A percentile compares a stretch with the other conserved stretches of the same genome.
These are phyloP conservation scores for Gossypium sturtianum DNA, from an alignment of 345 rosid genomes.

Conservation along the genomic window DNA sequence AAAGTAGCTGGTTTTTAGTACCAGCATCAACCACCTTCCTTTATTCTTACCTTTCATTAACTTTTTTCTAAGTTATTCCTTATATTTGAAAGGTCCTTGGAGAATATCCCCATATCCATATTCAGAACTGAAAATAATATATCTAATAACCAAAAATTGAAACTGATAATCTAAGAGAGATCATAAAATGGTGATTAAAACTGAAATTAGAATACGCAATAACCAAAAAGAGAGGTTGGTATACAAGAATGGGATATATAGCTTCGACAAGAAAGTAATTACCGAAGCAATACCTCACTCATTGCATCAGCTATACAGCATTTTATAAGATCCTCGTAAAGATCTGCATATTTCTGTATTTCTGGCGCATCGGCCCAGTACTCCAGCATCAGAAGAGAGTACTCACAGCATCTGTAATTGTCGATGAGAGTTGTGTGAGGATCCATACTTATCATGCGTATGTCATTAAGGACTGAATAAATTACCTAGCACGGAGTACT, in stretches of 20 bases:
- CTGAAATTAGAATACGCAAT: neutral
- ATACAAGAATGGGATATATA: neutral
- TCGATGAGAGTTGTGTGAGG: slow-evolving; percentile 4
- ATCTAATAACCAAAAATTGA: neutral
- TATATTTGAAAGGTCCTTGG: too few relatives aligned
- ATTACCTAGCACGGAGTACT: slow-evolving; percentile 80
- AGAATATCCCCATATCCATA: neutral
- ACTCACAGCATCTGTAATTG: slow-evolving; percentile 82
- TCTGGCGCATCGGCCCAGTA: slow-evolving; percentile 96
- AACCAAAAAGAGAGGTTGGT: neutral
- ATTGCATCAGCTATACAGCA: slow-evolving; percentile 94
- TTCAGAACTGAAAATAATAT: neutral
- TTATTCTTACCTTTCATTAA: neutral
- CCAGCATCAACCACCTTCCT: neutral
- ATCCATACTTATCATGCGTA: slow-evolving; percentile 9
- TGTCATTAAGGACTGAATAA: slow-evolving; percentile 6
- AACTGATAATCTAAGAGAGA: neutral
- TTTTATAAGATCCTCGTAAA: slow-evolving; percentile 75
- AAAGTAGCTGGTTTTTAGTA: neutral
- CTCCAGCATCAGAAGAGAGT: slow-evolving; percentile 77
- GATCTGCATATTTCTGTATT: slow-evolving; percentile 84
- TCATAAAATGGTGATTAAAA: neutral
- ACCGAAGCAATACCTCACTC: slow-evolving; percentile 70
- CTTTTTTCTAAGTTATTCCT: too few relatives aligned
- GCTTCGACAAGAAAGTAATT: neutral